Evolutionary conservation across 345 rosid genomes (phyloP), one percentile per base, ranked within the genome.

Genomic region (Eutrema yunnanense): DNA sequence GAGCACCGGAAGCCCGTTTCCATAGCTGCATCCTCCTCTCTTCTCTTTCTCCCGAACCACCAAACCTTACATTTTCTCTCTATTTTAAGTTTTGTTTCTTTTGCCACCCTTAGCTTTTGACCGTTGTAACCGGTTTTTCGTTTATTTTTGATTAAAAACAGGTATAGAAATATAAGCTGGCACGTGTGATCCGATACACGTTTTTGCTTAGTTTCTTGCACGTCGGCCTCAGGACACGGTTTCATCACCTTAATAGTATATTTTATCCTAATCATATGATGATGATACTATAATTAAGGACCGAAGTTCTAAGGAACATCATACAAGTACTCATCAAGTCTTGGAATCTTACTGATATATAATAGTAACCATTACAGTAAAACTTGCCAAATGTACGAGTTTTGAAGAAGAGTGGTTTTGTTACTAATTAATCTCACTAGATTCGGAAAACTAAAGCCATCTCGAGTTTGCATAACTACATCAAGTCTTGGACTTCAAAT

Each of bases 1-100:
- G 54, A 69, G 88, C 86, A 29, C 88, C 98, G 56, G 85, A 73
- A 29, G 84, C 91, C 62, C 84, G 84, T 57, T 71, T 84, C 98
- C 94, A 87, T 14, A 90, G 77, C 86, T 67, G 79, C 94, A 85
- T 85, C 76, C 76, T 55, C 77, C 44, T 51, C 36, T 50, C 52
- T 22, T 29, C 38, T 27, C 29, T 54, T 65, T 61, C 12, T 73
- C 44, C 52, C 36, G 40, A 29, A 29, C 58, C 8, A 55, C 63
- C 71, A 44, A 66, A 66, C 38, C 49, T 37, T 4, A 50, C 1
- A 60, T 3, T 55, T 53, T 41, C 37, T 50, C 73, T 19, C 59
- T 72, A 65, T 77, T 73, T 76, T 71, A 55, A 53, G 75, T 76
- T 55, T 44, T 63, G 2, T 32, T 48, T 68, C n/a, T 32, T 66